Base-by-base conservation (phyloP, 2,329 filamentous ascomycete genomes). In the Bisporella sp. region DNA sequence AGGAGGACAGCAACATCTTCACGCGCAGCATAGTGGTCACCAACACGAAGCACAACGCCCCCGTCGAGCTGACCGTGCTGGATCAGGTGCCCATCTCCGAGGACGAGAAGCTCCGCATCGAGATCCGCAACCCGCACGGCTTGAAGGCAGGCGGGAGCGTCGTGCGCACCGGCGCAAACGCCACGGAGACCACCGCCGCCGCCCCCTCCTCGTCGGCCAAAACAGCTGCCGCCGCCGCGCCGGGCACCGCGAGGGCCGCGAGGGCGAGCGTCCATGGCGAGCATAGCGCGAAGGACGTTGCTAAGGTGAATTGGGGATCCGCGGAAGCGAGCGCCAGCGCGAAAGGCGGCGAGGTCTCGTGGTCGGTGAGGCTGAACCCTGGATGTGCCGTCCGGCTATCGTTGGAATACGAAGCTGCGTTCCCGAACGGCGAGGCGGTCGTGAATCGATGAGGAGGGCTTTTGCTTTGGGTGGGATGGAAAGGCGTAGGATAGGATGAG, bases 41-140 rank as follows among this genome's bases (percentile, higher is more conserved):
- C 30, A 82, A 82, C 60, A 78, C 75, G 2, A 68, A 68, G 46
- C 68, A 71, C 7, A 67, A 67, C 5, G 48, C 60, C 3, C 53
- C 66, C 0, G 69, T 77, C 11, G 70, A 70, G 1, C 40, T 84
- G 2, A 66, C 75, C 1, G 74, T 84, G 30, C 61, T 79, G 3
- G 81, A 85, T 54, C 80, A 84, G 64, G 68, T 83, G 2, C 81
- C 80, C 3, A 69, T 83, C n/a, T 79, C 74, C 28, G 74, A 83
- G 62, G 79, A 84, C 48, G 79, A 82, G 61, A 68, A 72, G 40
- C 66, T 84, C 5, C 68, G 69, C 4, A 71, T 84, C 6, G 72
- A 75, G 1, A 60, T 83, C 32, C 55, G 73, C 12, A 62, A 66
- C 13, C 81, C 81, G 1, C 64, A 64, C 4, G 78, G 76, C 0